Evolutionary conservation across 163 green algal genomes (phyloP).

Genomic region (Chlamydomonas reinhardtii): DNA sequence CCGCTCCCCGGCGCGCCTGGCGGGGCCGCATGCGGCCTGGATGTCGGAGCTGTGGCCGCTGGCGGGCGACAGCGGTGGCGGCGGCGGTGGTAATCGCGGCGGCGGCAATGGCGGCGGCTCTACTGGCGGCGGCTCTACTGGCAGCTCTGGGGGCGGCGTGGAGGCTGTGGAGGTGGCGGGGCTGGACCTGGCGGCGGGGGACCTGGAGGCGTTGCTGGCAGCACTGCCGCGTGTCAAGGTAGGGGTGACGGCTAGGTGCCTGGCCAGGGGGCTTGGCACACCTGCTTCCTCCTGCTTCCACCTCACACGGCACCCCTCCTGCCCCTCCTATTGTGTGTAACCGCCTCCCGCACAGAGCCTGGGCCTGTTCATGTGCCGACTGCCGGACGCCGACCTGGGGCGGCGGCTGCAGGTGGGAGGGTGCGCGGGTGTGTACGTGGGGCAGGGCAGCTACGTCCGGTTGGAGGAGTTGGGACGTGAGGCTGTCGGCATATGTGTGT

Average conservation of each 20-base stretch:
- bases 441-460: too few relatives aligned
- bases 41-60: slow-evolving; percentile 32
- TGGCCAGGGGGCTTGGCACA: too few relatives aligned
- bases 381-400: background rate
- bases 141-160: background rate
- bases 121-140: background rate
- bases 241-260: too few relatives aligned
- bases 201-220: background rate
- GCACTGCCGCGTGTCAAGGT: slow-evolving; percentile 21
- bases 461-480: too few relatives aligned
- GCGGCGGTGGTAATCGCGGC: slow-evolving; percentile 1
- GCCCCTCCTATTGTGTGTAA: too few relatives aligned
- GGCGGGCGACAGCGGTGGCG: background rate
- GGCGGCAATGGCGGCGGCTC: background rate
- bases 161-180: background rate
- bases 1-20: background rate
- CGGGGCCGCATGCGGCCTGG: slow-evolving; percentile 19
- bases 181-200: background rate
- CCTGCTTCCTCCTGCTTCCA: too few relatives aligned
- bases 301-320: too few relatives aligned
- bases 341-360: too few relatives aligned
- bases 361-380: slow-evolving; percentile 14
- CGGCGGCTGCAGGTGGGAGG: background rate
- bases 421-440: too few relatives aligned
- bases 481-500: too few relatives aligned